A percentile compares a stretch with the other conserved stretches of the same genome.
These are phyloP conservation scores for Exophiala sp. DNA, from an alignment of 2,329 filamentous ascomycete genomes.

Conservation along the genomic window DNA sequence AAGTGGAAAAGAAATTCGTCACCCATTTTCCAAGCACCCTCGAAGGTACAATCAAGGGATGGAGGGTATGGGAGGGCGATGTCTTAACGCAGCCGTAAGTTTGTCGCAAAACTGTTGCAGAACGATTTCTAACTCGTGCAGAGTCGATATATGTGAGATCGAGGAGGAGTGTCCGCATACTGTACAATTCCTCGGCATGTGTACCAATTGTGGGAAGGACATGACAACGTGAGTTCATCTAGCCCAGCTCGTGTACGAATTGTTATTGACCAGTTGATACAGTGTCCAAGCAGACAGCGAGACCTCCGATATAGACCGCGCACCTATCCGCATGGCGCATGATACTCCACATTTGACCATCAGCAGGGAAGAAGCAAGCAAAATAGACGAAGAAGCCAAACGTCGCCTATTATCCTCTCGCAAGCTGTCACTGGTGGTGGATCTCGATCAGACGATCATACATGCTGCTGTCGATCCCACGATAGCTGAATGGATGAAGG, in stretches of 20 bases:
- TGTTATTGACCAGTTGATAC: neutral
- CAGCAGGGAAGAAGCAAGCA: constrained; percentile 74
- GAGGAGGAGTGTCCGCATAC: constrained; percentile 90
- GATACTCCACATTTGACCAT: constrained; percentile 84
- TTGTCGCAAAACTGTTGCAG: neutral
- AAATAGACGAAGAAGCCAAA: constrained; percentile 82
- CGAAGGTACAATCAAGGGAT: constrained; percentile 73
- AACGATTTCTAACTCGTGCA: constrained; percentile 29
- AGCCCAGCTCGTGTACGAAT: neutral
- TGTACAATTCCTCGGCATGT: constrained; percentile 85
- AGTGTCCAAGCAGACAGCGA: constrained; percentile 23
- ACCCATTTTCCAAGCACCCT: constrained; percentile 78
- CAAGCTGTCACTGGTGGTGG: constrained; percentile 90
- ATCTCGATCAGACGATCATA: constrained; percentile 97
- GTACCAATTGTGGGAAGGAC: constrained; percentile 88
- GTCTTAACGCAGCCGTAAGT: constrained; percentile 43
- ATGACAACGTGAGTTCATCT: constrained; percentile 70
- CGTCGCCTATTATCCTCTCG: constrained; percentile 72
- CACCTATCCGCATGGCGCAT: constrained; percentile 92
- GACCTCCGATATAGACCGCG: constrained; percentile 61
- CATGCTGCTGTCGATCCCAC: constrained; percentile 97
- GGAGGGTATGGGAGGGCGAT: constrained; percentile 61
- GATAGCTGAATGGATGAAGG: constrained; percentile 89
- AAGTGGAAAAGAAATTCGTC: constrained; percentile 67
- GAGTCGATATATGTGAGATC: constrained; percentile 64